Evolutionary conservation across 2,329 filamentous ascomycete genomes (phyloP).

Genomic region (Sporothrix pallida): DNA sequence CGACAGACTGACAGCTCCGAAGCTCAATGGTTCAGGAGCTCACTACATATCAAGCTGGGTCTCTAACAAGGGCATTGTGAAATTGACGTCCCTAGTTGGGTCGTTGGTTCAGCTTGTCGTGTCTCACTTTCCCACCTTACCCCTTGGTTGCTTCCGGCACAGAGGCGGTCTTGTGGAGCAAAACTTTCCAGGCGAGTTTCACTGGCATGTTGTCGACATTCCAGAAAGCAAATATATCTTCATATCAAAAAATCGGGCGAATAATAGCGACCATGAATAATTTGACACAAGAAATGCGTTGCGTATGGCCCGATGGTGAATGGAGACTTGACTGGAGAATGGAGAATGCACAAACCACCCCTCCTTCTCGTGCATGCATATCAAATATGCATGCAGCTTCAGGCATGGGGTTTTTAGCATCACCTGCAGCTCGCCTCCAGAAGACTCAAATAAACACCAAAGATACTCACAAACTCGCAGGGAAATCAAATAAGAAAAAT

Average conservation of each 20-base stretch:
- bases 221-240: neutral
- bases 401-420: conserved; percentile 15
- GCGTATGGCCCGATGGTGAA: neutral
- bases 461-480: too few relatives aligned
- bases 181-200: neutral
- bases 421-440: conserved; percentile 16
- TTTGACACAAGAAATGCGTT: neutral
- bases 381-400: conserved; percentile 3
- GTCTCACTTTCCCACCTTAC: conserved; percentile 15
- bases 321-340: neutral
- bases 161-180: neutral
- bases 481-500: too few relatives aligned
- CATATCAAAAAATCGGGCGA: neutral
- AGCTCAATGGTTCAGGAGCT: neutral
- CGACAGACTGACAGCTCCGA: neutral
- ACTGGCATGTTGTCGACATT: conserved; percentile 14
- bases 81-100: conserved; percentile 1
- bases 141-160: conserved; percentile 7
- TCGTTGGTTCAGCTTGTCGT: neutral
- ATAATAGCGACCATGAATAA: neutral
- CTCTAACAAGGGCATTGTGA: conserved; percentile 13
- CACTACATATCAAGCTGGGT: neutral
- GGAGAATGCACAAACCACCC: neutral
- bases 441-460: neutral
- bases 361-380: conserved; percentile 23